Base-by-base conservation (phyloP, 805 yeast genomes). In the Metschnikowia continentalis region DNA sequence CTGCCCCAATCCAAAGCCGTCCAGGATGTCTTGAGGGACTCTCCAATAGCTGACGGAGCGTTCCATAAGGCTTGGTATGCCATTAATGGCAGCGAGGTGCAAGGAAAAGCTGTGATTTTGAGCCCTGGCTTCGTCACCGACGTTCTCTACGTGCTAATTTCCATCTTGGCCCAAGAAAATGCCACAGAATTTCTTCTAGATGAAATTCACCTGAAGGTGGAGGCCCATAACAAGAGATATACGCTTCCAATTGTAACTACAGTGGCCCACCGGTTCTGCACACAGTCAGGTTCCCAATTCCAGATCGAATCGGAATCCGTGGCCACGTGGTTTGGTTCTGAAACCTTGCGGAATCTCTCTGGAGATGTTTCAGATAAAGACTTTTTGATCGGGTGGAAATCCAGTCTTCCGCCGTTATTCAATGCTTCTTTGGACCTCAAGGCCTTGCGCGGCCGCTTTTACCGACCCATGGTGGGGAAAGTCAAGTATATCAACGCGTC, bases 301-400 rank as follows among this genome's bases (percentile, higher is more conserved):
- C 54, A 57, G 19, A 56, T 88, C 10, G 75, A 84, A 53, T 67
- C 69, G 45, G 57, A 54, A 2, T 62, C 62, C 35, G 74, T 86
- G 2, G 75, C 84, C 1, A 62, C 61, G 44, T 88, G 90, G 87
- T 81, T 80, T 57, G 96, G 96, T 0, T 61, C 79, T 2, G 71
- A 76, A 47, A 69, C 83, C 0, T 68, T 88, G 47, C 54, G 52
- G 37, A 51, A 49, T 11, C 30, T 53, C 37, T 48, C 57, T 6
- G 43, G 33, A 6, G 48, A 58, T 2, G 43, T 53, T 5, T 49
- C 58, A 14, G 56, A 56, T 0, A 79, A 80, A 38, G 89, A 85
- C 52, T 81, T 90, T 60, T 59, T 83, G 52, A 74, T 86, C 45
- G 76, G 78, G 47, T 80, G 91, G 83, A 80, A 82, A 58, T 71